Evolutionary conservation across 495 filamentous ascomycete genomes (phyloP).

Genomic region (Penicillium lividum): DNA sequence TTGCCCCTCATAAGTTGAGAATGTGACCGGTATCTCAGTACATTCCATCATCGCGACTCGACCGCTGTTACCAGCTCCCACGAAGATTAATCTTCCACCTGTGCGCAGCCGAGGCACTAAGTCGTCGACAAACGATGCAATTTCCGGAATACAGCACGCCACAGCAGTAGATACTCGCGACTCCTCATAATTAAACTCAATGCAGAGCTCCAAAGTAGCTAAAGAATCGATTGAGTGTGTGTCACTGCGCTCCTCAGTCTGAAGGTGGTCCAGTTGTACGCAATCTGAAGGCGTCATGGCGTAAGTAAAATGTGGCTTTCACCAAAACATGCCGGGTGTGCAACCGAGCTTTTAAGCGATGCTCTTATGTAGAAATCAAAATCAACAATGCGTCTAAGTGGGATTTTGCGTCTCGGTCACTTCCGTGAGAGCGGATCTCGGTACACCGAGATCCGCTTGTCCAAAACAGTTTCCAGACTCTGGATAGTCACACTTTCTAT

Average conservation of each 20-base stretch:
- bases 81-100: constrained; percentile 40
- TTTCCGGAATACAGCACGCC: constrained; percentile 29
- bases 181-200: constrained; percentile 37
- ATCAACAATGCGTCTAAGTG: neutral
- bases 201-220: constrained; percentile 36
- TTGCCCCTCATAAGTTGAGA: constrained; percentile 32
- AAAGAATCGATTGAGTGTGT: constrained; percentile 28
- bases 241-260: neutral
- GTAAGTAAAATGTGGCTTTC: neutral
- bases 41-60: constrained; percentile 38
- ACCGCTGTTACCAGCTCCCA: constrained; percentile 44
- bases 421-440: neutral
- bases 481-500: too few relatives aligned
- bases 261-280: neutral
- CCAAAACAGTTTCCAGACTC: too few relatives aligned
- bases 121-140: constrained; percentile 34
- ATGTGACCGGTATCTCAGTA: constrained; percentile 42
- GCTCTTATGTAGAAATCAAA: too few relatives aligned
- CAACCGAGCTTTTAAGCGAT: too few relatives aligned
- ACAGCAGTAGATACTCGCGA: constrained; percentile 31
- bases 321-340: neutral
- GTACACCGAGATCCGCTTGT: neutral
- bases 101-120: constrained; percentile 31
- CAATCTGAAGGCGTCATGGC: neutral
- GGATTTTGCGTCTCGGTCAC: neutral